Conservation (phyloP, 495 filamentous ascomycete genomes). For the Xylaria flabelliformis region DNA sequence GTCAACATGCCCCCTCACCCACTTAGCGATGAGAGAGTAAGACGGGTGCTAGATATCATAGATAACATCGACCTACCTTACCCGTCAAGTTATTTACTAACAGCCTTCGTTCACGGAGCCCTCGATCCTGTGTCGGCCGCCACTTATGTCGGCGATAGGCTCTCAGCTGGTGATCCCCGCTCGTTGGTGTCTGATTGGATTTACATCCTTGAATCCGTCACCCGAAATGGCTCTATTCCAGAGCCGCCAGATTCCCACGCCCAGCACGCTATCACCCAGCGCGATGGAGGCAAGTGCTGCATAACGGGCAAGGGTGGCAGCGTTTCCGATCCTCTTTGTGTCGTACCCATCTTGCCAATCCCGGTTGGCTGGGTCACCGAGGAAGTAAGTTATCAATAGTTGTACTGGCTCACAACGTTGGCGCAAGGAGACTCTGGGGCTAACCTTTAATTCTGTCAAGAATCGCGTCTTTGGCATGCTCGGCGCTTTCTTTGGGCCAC, state of each 20-base stretch:
- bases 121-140: conserved; percentile 9
- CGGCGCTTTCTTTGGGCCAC: conserved; percentile 40
- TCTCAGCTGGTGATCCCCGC: conserved; percentile 26
- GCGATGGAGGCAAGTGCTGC: conserved; percentile 37
- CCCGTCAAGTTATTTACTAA: not conserved
- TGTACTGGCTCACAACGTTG: not conserved
- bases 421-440: not conserved
- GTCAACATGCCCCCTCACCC: conserved; percentile 1
- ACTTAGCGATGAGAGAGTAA: not conserved
- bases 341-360: conserved; percentile 36
- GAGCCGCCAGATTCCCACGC: conserved; percentile 21
- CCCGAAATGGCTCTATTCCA: conserved; percentile 24
- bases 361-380: conserved; percentile 29
- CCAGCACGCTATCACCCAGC: conserved; percentile 28
- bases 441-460: conserved; percentile 9
- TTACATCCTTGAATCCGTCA: conserved; percentile 36
- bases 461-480: conserved; percentile 33
- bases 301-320: conserved; percentile 36
- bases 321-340: conserved; percentile 36
- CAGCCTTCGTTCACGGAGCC: not conserved
- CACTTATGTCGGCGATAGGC: conserved; percentile 2
- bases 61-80: conserved; percentile 8
- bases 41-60: not conserved
- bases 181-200: conserved; percentile 36
- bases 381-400: conserved; percentile 22